phyloP scores from a whole-genome alignment of 345 rosid species.

The Brassica carinata region DNA sequence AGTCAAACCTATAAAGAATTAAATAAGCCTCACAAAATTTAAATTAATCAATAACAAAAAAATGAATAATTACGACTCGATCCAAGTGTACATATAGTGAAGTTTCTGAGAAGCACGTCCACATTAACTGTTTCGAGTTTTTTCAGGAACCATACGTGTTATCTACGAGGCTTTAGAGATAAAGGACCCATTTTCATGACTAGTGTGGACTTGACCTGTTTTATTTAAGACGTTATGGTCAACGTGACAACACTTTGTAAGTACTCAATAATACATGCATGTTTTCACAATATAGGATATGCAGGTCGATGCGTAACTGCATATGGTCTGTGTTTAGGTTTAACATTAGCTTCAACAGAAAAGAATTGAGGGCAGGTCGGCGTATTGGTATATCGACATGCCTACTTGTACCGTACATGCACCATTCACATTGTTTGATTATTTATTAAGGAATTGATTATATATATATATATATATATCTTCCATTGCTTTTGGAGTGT shows the following conservation, averaged over 20 bases:
- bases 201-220: conserved; percentile 9
- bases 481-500: not conserved
- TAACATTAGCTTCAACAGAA: conserved; percentile 7
- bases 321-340: conserved; percentile 11
- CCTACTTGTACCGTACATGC: not conserved
- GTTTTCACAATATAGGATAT: not conserved
- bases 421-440: not conserved
- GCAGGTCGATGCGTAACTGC: not conserved
- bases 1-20: not conserved
- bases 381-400: conserved; percentile 25
- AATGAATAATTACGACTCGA: not conserved
- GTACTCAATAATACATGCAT: not conserved
- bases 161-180: not conserved
- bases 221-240: not conserved
- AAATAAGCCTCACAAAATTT: not conserved
- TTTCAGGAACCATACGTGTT: not conserved
- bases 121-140: not conserved
- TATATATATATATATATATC: too few species aligned
- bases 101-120: not conserved
- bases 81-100: not conserved
- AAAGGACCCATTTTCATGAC: not conserved
- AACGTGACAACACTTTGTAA: not conserved
- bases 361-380: not conserved
- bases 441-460: conserved; percentile 13
- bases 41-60: not conserved